phyloP scores from a whole-genome alignment of 73 alveolate species.

The Breviolum minutum region DNA sequence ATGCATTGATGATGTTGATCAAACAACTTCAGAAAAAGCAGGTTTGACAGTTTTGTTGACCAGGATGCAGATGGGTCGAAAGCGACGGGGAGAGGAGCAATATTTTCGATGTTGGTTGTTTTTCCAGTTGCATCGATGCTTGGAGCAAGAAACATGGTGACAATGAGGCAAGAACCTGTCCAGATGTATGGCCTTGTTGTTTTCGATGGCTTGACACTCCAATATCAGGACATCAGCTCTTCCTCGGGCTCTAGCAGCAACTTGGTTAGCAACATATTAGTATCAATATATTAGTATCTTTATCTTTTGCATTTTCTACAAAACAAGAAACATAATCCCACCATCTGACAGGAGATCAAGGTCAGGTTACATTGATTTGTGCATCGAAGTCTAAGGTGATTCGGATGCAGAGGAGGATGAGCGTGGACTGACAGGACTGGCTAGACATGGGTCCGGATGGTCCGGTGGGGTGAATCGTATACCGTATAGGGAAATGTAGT shows the following conservation, averaged over 20 bases:
- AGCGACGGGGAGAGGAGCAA: conserved; percentile 63
- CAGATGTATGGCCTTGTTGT: not conserved
- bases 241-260: conserved; percentile 69
- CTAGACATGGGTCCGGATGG: too few species aligned
- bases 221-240: conserved; percentile 52
- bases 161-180: too few species aligned
- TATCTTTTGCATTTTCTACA: too few species aligned
- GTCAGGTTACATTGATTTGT: too few species aligned
- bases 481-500: too few species aligned
- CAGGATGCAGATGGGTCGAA: conserved; percentile 91
- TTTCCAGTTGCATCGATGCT: not conserved
- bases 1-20: too few species aligned
- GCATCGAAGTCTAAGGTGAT: not conserved
- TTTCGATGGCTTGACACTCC: not conserved
- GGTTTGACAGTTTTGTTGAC: not conserved
- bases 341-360: too few species aligned
- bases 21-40: not conserved
- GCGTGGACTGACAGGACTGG: conserved; percentile 88
- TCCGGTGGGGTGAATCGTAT: too few species aligned
- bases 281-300: not conserved
- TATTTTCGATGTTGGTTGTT: not conserved
- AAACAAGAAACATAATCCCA: too few species aligned
- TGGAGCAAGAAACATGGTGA: not conserved
- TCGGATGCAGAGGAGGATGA: conserved; percentile 89
- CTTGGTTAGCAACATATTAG: not conserved